Evolutionary conservation across 371 early-diverging fungal genomes (phyloP), one percentile per base, ranked within the genome.

Genomic region (Syncephalastrum monosporum): DNA sequence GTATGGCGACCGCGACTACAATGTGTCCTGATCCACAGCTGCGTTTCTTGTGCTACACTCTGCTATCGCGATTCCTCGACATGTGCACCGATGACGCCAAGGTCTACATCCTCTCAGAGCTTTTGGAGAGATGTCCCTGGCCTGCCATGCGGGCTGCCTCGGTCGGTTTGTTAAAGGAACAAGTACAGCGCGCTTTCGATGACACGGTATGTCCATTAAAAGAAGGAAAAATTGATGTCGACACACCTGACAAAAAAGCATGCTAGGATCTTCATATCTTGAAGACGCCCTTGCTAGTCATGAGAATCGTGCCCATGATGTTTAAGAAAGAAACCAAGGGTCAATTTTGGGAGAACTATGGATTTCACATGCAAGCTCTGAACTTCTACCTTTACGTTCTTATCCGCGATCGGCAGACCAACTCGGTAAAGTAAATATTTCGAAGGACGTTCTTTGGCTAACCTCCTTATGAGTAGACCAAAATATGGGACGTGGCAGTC

Each of bases 321-420:
- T 56, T 56, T 33, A 16, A 47, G 45, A 42, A 55, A 47, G 43
- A 53, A 4, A 50, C 27, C 4, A 16, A 55, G 25, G n/a, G 17
- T 2, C 24, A 4, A n/a, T 52, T 64, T 24, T 56, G 55, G 51
- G 64, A 65, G 19, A 62, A 55, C 13, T 67, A 61, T 38, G 69
- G 65, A 15, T 54, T 55, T 43, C 55, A 63, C 21, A 76, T 76
- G 69, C 73, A 76, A 46, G 61, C 65, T 4, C 60, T 72, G 41
- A 76, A 76, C 57, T 68, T 70, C 52, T 72, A 72, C 45, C 24
- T 76, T 52, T 76, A 66, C 58, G 29, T 76, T 42, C 63, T 76
- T 33, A 68, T 76, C 48, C 68, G 68, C 5, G 76, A 76, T 42
- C 25, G 49, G 17, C 41, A 55, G n/a, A 53, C 57, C 2, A 71